Conservation (phyloP, 768 basidiomycete species). For the Rhodotorula kratochvilovae region DNA sequence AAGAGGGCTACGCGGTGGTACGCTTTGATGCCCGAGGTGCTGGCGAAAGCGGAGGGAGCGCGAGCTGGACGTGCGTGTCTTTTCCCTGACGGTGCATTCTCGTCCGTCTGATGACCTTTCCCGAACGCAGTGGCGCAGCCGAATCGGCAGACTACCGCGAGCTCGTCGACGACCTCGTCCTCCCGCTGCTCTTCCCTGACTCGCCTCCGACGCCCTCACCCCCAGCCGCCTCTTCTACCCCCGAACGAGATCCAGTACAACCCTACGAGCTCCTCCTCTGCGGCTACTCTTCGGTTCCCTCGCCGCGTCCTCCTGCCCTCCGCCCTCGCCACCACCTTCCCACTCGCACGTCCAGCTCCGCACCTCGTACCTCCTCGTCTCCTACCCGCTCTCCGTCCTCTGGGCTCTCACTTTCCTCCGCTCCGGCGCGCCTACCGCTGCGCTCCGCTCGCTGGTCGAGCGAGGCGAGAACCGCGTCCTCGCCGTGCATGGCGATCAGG, state of each 20-base stretch:
- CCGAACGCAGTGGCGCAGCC: slow-evolving; percentile 18
- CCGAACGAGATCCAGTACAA: too few species aligned
- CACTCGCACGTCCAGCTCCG: background rate
- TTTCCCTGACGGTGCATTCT: too few species aligned
- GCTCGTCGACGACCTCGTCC: slow-evolving; percentile 27
- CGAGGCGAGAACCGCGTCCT: slow-evolving; percentile 7
- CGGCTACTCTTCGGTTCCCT: slow-evolving; percentile 43
- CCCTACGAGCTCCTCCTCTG: slow-evolving; percentile 12
- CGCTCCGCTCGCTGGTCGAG: background rate
- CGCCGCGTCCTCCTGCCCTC: slow-evolving; percentile 23
- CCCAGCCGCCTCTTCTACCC: background rate
- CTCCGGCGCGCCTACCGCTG: background rate
- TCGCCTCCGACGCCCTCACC: background rate
- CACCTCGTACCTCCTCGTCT: slow-evolving; percentile 37
- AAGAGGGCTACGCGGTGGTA: slow-evolving; percentile 5
- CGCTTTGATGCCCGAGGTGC: slow-evolving; percentile 16
- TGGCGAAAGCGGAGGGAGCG: slow-evolving; percentile 8
- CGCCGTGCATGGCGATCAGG: slow-evolving; percentile 27
- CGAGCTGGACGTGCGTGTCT: slow-evolving; percentile 29
- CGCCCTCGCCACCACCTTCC: background rate
- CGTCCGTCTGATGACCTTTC: too few species aligned
- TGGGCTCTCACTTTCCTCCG: slow-evolving; percentile 39
- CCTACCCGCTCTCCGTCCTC: slow-evolving; percentile 42
- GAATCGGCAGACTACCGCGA: slow-evolving; percentile 34
- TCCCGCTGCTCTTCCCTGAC: background rate